Percentiles rank a stretch among this genome's conserved stretches.
Evolutionary conservation across 306 rosid genomes (phyloP).

Genomic region (Cucurbita moschata): DNA sequence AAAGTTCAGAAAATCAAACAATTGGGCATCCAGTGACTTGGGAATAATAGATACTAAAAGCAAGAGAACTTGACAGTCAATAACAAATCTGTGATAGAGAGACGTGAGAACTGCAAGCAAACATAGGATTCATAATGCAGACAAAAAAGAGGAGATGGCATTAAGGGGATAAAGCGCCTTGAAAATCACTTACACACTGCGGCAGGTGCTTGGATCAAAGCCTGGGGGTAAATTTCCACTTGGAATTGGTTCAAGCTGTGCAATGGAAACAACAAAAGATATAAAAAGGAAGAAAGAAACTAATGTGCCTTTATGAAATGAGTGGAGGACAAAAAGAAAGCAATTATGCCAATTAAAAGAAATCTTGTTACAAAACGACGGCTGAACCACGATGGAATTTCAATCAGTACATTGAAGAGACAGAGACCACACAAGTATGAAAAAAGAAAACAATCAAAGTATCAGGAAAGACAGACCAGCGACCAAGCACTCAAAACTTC

Average conservation of each 20-base stretch:
- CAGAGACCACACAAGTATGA: not conserved
- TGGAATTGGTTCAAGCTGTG: conserved; percentile 99
- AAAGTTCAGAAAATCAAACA: not conserved
- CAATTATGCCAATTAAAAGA: not conserved
- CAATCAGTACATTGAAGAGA: not conserved
- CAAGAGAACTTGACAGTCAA: not conserved
- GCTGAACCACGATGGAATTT: not conserved
- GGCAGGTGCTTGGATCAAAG: conserved; percentile 99
- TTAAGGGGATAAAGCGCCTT: conserved; percentile 20
- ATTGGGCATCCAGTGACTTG: not conserved
- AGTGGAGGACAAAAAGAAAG: not conserved
- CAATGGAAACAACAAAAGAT: conserved; percentile 38
- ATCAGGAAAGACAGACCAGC: not conserved
- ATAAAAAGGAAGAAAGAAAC: not conserved
- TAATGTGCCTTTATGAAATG: not conserved
- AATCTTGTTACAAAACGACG: not conserved
- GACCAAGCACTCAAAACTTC: not conserved
- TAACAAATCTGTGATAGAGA: not conserved
- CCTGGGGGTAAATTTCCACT: conserved; percentile 99
- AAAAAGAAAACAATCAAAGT: not conserved
- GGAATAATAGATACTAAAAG: not conserved
- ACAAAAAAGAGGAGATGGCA: not conserved
- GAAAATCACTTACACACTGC: conserved; percentile 99
- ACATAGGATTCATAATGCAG: conserved; percentile 11
- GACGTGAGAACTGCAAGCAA: not conserved